Percentiles rank a stretch among this genome's conserved stretches.
These are phyloP conservation scores for Coemansia sp. DNA, from an alignment of 192 early-diverging fungal genomes.

Conservation along the genomic window DNA sequence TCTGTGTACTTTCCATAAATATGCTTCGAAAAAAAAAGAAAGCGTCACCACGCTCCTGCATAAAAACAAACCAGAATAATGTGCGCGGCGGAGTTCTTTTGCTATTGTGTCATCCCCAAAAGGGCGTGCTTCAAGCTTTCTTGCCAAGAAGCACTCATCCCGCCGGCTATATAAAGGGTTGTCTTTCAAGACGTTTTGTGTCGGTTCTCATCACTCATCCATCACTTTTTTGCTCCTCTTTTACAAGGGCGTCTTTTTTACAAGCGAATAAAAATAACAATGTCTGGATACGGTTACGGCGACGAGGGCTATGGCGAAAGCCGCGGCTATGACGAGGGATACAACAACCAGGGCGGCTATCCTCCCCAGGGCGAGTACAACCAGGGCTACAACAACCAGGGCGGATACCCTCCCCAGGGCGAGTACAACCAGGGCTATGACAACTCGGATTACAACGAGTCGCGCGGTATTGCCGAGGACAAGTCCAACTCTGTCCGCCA, in stretches of 20 bases:
- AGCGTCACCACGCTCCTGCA: too few species aligned
- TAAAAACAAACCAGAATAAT: too few species aligned
- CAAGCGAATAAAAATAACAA: neutral
- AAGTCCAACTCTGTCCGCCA: conserved; percentile 7
- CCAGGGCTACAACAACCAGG: neutral
- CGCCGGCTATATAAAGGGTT: neutral
- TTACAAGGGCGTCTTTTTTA: neutral
- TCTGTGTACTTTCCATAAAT: too few species aligned
- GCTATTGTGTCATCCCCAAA: too few species aligned
- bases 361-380: conserved; percentile 4
- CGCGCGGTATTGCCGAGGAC: neutral
- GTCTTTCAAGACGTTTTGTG: neutral
- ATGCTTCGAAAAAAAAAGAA: too few species aligned
- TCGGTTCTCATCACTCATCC: conserved; percentile 2
- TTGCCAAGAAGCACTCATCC: neutral
- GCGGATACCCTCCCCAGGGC: conserved; percentile 5
- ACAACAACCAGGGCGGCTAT: neutral
- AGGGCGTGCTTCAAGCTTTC: neutral
- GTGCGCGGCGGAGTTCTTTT: too few species aligned
- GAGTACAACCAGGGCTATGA: conserved; percentile 8
- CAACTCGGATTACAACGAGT: neutral
- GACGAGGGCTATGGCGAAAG: conserved; percentile 5
- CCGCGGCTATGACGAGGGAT: neutral
- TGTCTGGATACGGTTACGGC: conserved; percentile 14
- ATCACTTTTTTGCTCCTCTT: neutral